Evolutionary conservation across 2,329 filamentous ascomycete species (phyloP), one percentile per base, ranked within the genome.

Genomic region (Incumbomyces delicatus): DNA sequence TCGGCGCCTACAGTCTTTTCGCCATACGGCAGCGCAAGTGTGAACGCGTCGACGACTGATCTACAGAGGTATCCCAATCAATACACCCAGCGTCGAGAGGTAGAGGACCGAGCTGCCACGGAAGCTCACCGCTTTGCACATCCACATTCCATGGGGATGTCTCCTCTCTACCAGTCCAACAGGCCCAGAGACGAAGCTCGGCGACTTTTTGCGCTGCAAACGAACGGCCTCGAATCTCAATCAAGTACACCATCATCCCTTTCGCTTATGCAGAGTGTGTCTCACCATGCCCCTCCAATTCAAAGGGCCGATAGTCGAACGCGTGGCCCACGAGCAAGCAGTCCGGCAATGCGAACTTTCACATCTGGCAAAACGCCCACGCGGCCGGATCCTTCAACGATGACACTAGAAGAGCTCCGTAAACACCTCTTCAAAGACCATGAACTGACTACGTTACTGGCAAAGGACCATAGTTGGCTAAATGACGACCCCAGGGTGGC

Each of bases 361-460:
- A 12, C 33, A 5, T n/a, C 33, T 6, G 11, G 11, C 4, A 4
- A n/a, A n/a, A 35, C 16, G 33, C 11, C 33, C 6, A 11, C 16
- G 11, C 33, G 13, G 13, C 13, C 16, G 16, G n/a, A 52, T 32
- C 20, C 29, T 31, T 16, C 16, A 38, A 11, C 51, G 43, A 55
- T 44, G 41, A 42, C 52, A 41, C 14, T 33, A 51, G 43, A 45
- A 14, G 44, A 50, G 12, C 38, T 50, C 14, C 37, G 42, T 17
- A 46, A 47, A 11, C 51, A 49, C 31, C 52, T 53, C 29, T 58
- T 55, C 53, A 58, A 55, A 34, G 54, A 57, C 34, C 48, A 47
- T 35, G 53, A 56, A 14, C 42, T 58, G 30, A 30, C 51, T 11
- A 49, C 47, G 20, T 48, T 53, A 12, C 41, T 58, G 31, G 53